phyloP scores from a whole-genome alignment of 495 filamentous ascomycete genomes.

The Lasiosphaeria ovina region DNA sequence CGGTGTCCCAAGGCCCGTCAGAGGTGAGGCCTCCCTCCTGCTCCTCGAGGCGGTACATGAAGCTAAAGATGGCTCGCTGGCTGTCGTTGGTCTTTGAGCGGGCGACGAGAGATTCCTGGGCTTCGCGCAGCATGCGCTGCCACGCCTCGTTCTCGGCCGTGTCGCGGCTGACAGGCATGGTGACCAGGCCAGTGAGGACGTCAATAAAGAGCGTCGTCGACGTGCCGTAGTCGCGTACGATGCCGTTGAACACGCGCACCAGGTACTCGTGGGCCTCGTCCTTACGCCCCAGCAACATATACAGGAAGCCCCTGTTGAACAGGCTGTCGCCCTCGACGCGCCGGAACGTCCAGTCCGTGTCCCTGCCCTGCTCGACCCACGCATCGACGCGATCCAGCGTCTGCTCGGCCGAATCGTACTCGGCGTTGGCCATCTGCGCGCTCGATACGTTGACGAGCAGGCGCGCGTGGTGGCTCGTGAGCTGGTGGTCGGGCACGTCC shows the following conservation, averaged over 20 bases:
- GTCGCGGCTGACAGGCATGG: not conserved
- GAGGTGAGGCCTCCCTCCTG: not conserved
- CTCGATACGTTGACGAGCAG: constrained; percentile 17
- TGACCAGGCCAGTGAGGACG: not conserved
- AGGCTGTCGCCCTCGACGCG: not conserved
- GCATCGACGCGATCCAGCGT: constrained; percentile 6
- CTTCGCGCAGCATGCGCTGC: not conserved
- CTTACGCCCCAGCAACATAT: not conserved
- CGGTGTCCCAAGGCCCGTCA: not conserved
- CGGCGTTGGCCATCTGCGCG: constrained; percentile 9
- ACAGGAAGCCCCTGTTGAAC: constrained; percentile 7
- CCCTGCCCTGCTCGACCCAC: not conserved
- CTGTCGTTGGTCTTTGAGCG: not conserved
- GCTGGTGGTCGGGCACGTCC: not conserved
- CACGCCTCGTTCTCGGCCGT: not conserved
- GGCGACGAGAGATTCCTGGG: not conserved
- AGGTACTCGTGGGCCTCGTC: constrained; percentile 3
- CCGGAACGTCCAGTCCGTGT: not conserved
- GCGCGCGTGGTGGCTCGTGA: constrained; percentile 13
- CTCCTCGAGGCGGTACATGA: not conserved
- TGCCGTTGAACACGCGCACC: not conserved
- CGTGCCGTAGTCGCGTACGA: not conserved
- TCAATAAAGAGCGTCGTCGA: not conserved
- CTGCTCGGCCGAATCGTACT: constrained; percentile 13
- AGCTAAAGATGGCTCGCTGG: not conserved